A percentile compares a stretch with the other conserved stretches of the same genome.
phyloP scores from a whole-genome alignment of 345 rosid genomes.

The Syzygium grande region DNA sequence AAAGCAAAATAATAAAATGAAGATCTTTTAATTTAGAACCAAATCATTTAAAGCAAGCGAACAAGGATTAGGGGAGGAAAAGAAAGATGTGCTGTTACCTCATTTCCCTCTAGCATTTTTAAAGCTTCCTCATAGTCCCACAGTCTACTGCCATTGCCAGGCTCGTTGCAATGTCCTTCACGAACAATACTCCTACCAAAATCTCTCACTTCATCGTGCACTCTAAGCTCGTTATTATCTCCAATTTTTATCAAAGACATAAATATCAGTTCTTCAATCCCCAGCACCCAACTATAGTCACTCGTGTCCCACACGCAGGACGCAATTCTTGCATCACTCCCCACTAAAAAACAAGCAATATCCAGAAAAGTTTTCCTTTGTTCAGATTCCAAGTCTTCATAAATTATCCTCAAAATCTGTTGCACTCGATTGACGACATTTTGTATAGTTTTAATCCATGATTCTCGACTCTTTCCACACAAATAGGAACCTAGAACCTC shows the following conservation, averaged over 20 bases:
- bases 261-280: not conserved
- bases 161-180: not conserved
- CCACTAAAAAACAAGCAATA: not conserved
- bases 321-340: not conserved
- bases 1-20: not conserved
- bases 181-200: not conserved
- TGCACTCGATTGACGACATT: too few species aligned
- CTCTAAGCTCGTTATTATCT: not conserved
- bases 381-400: fast-evolving
- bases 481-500: not conserved
- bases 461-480: not conserved
- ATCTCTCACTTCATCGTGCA: not conserved
- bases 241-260: not conserved
- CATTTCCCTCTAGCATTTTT: not conserved
- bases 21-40: not conserved
- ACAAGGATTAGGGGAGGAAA: too few species aligned
- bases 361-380: not conserved
- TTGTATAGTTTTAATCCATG: not conserved
- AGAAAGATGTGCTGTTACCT: too few species aligned
- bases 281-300: fast-evolving
- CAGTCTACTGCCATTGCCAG: not conserved
- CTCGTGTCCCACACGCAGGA: not conserved
- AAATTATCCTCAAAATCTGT: too few species aligned
- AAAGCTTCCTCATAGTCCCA: not conserved
- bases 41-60: too few species aligned